Conservation (phyloP, 179 eudicot species). For the Dionaea muscipula region DNA sequence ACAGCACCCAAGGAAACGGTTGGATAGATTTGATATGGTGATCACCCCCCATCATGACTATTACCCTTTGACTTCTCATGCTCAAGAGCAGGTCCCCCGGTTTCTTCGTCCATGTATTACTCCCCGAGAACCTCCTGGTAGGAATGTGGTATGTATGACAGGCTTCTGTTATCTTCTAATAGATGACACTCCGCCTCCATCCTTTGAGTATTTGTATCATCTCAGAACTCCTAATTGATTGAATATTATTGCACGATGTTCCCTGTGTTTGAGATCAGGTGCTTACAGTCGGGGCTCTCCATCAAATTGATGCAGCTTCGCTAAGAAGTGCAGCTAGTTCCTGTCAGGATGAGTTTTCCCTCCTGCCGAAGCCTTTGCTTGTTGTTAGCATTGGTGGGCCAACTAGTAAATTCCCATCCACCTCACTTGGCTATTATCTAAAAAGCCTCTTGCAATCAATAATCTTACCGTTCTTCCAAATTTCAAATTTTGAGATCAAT, state of each 20-base stretch:
- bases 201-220: not conserved
- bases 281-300: constrained; percentile 83
- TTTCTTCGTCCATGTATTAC: constrained; percentile 72
- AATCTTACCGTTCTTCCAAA: not conserved
- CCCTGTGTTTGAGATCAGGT: constrained; percentile 35
- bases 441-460: not conserved
- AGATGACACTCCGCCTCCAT: too few species aligned
- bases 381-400: constrained; percentile 95
- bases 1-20: constrained; percentile 79
- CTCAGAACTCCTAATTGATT: too few species aligned
- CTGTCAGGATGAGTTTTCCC: constrained; percentile 86
- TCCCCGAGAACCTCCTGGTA: constrained; percentile 78
- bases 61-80: constrained; percentile 67
- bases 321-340: constrained; percentile 62
- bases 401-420: constrained; percentile 37
- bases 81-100: constrained; percentile 61
- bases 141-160: constrained; percentile 52
- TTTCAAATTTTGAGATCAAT: not conserved
- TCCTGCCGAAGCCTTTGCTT: constrained; percentile 68
- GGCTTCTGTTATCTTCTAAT: not conserved
- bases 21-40: constrained; percentile 88
- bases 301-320: constrained; percentile 67
- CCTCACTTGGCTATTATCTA: not conserved
- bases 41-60: constrained; percentile 83
- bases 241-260: not conserved